Evolutionary conservation across 1,284 basidiomycete species (phyloP), one percentile per base, ranked within the genome.

Genomic region (Heterobasidion irregulare): DNA sequence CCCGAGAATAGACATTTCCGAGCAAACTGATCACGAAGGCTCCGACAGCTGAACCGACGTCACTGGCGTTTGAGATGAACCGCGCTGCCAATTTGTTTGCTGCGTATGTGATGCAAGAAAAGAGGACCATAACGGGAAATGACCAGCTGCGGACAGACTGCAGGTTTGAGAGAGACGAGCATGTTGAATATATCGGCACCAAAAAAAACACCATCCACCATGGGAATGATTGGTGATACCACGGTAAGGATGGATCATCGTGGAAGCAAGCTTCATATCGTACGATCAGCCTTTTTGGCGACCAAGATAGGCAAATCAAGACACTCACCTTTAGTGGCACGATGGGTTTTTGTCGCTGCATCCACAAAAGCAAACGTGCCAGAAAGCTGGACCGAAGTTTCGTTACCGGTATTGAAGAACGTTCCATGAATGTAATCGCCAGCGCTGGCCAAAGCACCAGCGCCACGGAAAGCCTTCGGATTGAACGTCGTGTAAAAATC

Each of bases 21-120:
- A 92, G 76, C 13, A 87, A 70, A 55, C 91, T 91, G 60, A 93
- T 86, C 53, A 88, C 80, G 64, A 92, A 82, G 16, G 91, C 88
- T n/a, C 89, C 90, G 58, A 85, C 77, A 45, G 88, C 84, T 35
- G 86, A 83, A 13, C 90, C 84, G 52, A 80, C 73, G 62, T 79
- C 77, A 34, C 70, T 68, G 50, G 74, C 71, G 62, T 76, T 69
- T 45, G 73, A 73, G 54, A 78, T 70, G 62, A 64, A 65, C 55
- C 62, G 48, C 54, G 64, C 68, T 26, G 69, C 68, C 7, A 61
- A 63, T 55, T 66, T 82, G 66, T 89, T 89, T 45, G 85, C 85
- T 16, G 82, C 77, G 66, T 83, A 90, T n/a, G 86, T 78, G 52
- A 80, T 76, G 66, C 89, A 92, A 18, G 88, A 85, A 65, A 94